Evolutionary conservation across 169 alveolate genomes (phyloP), one percentile per base, ranked within the genome.

Genomic region (Eimeria praecox): DNA sequence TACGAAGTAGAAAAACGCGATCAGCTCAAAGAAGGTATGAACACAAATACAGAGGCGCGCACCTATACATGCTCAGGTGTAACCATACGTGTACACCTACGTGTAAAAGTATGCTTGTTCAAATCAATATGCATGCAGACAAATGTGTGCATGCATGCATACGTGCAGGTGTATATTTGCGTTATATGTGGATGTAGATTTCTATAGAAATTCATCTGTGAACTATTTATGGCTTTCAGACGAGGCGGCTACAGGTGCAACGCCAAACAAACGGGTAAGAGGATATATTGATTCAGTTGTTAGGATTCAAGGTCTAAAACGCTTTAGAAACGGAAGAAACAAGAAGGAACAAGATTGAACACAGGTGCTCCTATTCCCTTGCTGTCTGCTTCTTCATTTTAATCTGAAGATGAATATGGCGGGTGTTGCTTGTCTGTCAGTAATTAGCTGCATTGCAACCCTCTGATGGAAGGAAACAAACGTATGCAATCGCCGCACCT

Each of bases 1-100:
- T 85, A 35, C 56, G 92, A 85, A 56, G 6, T 85, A 18, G 92
- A 85, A 38, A 85, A 85, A 35, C 75, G 78, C 56, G 92, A 85
- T 24, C 59, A 85, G 78, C 3, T 18, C 30, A 42, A 10, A 20
- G 92, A n/a, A 35, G 92, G 92, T 82, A 33, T 54, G 92, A 24
- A 18, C 20, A 18, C 42, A 46, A 46, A 46, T 44, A 33, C 42
- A 49, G 4, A 27, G 24, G 90, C 71, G 4, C n/a, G 3, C 9
- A 33, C 69, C 46, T 46, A 1, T n/a, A 2, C 46, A 6, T 3
- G 44, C 27, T 0, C 90, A 22, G 46, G 40, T 64, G 40, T 24
- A 5, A 9, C 8, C 33, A 35, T 71, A 24, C 27, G 35, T 71
- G 35, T 4, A 16, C 52, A 38, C 30, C 18, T 12, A 27, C 14